Percentiles rank a stretch among this genome's conserved stretches.
phyloP scores from a whole-genome alignment of 345 rosid species.

The Eucalyptus virginea region DNA sequence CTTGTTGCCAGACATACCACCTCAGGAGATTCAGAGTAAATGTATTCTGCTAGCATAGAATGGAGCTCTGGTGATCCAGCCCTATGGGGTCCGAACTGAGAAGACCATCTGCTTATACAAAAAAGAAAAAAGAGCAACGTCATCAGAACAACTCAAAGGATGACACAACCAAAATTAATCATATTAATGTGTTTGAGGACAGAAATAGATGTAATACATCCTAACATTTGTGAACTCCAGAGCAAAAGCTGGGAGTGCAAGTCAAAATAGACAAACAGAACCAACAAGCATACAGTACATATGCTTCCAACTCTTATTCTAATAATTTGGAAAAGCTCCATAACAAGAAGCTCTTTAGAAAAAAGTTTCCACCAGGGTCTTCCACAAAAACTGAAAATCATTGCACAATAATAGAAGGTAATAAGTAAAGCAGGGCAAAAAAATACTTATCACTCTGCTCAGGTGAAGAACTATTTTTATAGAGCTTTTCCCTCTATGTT shows the following conservation, averaged over 20 bases:
- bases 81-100: constrained; percentile 60
- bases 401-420: background rate
- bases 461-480: background rate
- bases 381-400: background rate
- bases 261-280: background rate
- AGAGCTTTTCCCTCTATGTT: background rate
- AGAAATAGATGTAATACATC: background rate
- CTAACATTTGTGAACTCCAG: background rate
- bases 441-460: background rate
- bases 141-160: background rate
- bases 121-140: background rate
- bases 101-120: constrained; percentile 63
- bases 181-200: background rate
- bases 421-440: background rate
- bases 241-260: background rate
- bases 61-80: constrained; percentile 72
- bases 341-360: background rate
- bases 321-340: background rate
- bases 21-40: constrained; percentile 86
- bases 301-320: background rate
- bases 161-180: background rate
- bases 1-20: constrained; percentile 41
- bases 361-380: background rate
- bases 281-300: background rate
- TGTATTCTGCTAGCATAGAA: constrained; percentile 76